Percentiles rank a stretch among this genome's conserved stretches.
Evolutionary conservation across 371 early-diverging fungal genomes (phyloP).

Genomic region (Mucor mucedo): DNA sequence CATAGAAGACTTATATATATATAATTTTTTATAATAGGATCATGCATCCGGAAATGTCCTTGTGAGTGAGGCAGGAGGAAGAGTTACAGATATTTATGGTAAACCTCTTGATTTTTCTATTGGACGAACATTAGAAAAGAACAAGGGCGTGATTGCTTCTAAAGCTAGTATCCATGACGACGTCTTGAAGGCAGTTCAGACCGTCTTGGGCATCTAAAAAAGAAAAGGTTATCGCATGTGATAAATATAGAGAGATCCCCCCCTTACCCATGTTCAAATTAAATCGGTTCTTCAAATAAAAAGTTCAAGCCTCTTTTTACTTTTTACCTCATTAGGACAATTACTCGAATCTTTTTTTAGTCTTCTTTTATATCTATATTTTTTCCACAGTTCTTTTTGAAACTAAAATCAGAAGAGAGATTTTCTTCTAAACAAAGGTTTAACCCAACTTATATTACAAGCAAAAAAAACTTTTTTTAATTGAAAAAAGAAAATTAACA

Average conservation of each 20-base stretch:
- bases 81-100: conserved; percentile 85
- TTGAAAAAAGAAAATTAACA: conserved; percentile 1
- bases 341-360: no score
- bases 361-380: no score
- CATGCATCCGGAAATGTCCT: conserved; percentile 93
- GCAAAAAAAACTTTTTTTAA: background rate
- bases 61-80: conserved; percentile 95
- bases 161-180: conserved; percentile 65
- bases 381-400: no score
- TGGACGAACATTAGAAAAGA: conserved; percentile 80
- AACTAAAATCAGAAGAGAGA: background rate
- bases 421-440: background rate
- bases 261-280: background rate
- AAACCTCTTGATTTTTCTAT: conserved; percentile 87
- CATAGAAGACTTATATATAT: background rate
- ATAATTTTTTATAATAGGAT: conserved; percentile 59
- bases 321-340: no score
- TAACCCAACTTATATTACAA: background rate
- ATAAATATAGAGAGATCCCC: background rate
- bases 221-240: background rate
- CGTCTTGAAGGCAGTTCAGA: conserved; percentile 73
- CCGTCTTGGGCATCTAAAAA: conserved; percentile 49
- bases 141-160: conserved; percentile 92
- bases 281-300: no score
- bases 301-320: no score